Evolutionary conservation across 2,329 filamentous ascomycete species (phyloP).

Genomic region (Beauveria medogensis): DNA sequence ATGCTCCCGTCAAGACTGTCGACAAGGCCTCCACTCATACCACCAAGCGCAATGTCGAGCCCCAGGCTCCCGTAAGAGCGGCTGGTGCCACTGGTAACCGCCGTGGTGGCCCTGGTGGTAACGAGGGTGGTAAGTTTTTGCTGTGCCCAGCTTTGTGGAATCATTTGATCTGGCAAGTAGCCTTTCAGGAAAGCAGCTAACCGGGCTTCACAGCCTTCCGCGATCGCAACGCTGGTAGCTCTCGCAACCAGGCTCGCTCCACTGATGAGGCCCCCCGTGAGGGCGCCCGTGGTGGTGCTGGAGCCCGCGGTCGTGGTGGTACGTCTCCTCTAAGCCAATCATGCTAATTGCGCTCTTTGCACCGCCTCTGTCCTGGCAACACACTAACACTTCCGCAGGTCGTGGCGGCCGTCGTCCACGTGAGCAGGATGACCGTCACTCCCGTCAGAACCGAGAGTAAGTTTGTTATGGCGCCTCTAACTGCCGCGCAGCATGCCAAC

Average conservation of each 20-base stretch:
- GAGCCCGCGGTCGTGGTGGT: constrained; percentile 55
- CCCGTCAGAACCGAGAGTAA: constrained; percentile 40
- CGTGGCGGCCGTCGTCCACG: constrained; percentile 46
- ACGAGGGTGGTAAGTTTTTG: constrained; percentile 69
- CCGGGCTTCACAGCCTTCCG: constrained; percentile 61
- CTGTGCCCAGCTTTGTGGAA: background rate
- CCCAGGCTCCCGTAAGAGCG: constrained; percentile 53
- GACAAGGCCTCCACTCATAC: constrained; percentile 73
- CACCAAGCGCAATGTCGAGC: constrained; percentile 77
- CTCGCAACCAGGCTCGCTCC: constrained; percentile 73
- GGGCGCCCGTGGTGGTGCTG: constrained; percentile 53
- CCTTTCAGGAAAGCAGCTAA: constrained; percentile 10
- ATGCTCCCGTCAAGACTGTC: constrained; percentile 78
- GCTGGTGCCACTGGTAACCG: constrained; percentile 34
- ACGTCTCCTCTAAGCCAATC: constrained; percentile 21
- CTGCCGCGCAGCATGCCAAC: background rate
- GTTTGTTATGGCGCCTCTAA: constrained; percentile 14
- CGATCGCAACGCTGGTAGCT: constrained; percentile 73
- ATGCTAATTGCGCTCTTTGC: background rate
- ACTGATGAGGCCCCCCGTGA: constrained; percentile 57
- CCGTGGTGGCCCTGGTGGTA: constrained; percentile 59
- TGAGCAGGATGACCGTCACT: constrained; percentile 49
- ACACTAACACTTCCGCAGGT: constrained; percentile 27
- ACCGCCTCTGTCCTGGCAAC: background rate
- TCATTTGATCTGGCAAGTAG: constrained; percentile 5